Evolutionary conservation across 1,139 yeast species (phyloP).

Genomic region (Zygosaccharomyces sapae): DNA sequence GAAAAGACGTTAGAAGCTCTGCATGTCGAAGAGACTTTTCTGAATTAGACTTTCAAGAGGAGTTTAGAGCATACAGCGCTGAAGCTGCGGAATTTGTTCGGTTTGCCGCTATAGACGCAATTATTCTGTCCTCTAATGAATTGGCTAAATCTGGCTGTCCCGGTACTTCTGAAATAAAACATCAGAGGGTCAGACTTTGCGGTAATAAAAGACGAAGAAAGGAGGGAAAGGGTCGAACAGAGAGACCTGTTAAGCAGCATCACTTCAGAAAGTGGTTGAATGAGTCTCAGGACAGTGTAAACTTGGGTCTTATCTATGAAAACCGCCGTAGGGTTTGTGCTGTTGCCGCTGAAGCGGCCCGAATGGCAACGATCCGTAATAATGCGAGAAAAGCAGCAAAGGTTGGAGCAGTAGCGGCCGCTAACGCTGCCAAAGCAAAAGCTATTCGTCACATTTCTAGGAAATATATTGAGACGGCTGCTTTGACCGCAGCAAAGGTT

Average conservation of each 20-base stretch:
- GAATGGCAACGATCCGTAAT: neutral
- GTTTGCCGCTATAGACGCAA: neutral
- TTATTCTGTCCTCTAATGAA: neutral
- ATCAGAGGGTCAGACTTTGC: neutral
- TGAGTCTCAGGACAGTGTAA: neutral
- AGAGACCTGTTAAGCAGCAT: neutral
- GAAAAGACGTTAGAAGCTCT: too few relatives aligned
- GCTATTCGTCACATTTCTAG: neutral
- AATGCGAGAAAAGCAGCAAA: neutral
- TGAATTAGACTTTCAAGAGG: neutral
- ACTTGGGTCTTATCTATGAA: neutral
- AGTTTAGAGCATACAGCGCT: neutral
- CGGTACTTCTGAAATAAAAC: neutral
- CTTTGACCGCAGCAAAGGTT: neutral
- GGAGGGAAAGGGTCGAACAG: neutral
- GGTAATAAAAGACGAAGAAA: neutral
- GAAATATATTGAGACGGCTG: neutral
- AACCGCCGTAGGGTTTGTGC: neutral
- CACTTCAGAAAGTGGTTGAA: constrained; percentile 1
- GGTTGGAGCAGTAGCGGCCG: neutral
- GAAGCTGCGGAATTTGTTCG: neutral
- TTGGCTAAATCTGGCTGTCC: neutral
- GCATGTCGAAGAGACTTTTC: too few relatives aligned
- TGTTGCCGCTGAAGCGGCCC: neutral
- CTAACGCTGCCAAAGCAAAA: neutral